Base-by-base conservation (phyloP, 805 yeast species). In the Geotrichum ghanense region DNA sequence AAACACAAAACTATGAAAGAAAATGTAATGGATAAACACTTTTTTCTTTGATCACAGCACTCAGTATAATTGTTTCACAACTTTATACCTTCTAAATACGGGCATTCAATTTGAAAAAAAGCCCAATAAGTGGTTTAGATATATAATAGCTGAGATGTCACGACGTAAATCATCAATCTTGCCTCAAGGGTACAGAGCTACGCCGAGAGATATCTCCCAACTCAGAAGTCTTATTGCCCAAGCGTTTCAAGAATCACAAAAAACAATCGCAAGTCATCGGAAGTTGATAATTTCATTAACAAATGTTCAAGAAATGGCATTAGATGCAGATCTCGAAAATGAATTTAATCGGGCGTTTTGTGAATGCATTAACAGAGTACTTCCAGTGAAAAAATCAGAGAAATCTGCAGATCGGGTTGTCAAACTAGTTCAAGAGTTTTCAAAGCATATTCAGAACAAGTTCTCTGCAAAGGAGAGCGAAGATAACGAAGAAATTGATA, bases 241-340 rank as follows among this genome's bases (percentile, higher is more conserved):
- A 48, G 78, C 80, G 2, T 88, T 88, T 57, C 90, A 83, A 57
- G 90, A 81, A 48, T 84, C 92, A 0, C 97, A 88, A 57, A 52
- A 65, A 20, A 72, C 85, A 1, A 70, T 80, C 25, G 81, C 89
- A 0, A 81, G 89, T 1, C 96, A 88, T 61, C 70, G 84, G 42
- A 83, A 83, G 57, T 79, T 84, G 48, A 76, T 81, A 4, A 75
- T 78, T 7, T 72, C 83, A 3, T 58, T 88, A 57, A 74, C 73
- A 4, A 47, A 42, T 41, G 66, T 85, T 14, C 83, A 81, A 48
- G 53, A 66, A 14, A 73, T 76, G 52, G 76, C 92, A 1, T 61
- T 68, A 9, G 70, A 70, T 3, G 63, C 78, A 27, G 77, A 69
- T 1, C 62, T 67, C 42, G 79, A 75, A 49, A 80, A 75, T 24